Percentiles rank a stretch among this genome's conserved stretches.
Evolutionary conservation across 768 basidiomycete species (phyloP).

Genomic region (Fomitopsis pulvina): DNA sequence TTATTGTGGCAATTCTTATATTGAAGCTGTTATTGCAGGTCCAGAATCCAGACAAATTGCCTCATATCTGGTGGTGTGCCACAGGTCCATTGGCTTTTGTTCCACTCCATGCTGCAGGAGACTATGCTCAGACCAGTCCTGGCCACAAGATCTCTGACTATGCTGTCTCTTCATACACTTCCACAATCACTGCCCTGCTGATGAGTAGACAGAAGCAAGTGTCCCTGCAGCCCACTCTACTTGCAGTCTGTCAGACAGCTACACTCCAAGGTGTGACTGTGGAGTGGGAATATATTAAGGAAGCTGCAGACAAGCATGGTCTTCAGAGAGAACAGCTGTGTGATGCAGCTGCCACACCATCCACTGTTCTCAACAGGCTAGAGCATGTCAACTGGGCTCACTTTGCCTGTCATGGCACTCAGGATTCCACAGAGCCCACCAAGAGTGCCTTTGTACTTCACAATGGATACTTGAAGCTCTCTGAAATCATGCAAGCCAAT

Average conservation of each 20-base stretch:
- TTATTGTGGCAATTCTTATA: too few relatives aligned
- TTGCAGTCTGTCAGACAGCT: too few relatives aligned
- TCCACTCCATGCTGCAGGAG: neutral
- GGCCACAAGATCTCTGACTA: neutral
- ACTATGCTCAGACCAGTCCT: neutral
- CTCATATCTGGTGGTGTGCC: neutral
- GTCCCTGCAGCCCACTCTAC: too few relatives aligned
- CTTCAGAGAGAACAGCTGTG: too few relatives aligned
- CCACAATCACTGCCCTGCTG: neutral
- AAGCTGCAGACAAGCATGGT: too few relatives aligned
- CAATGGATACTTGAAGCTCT: neutral
- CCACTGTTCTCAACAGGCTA: neutral
- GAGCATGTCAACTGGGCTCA: neutral
- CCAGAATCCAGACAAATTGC: neutral
- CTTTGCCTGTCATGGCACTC: neutral
- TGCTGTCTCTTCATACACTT: neutral
- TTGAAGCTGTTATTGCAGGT: neutral
- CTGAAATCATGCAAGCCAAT: neutral
- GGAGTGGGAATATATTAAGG: too few relatives aligned
- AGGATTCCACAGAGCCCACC: neutral
- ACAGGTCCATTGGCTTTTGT: neutral
- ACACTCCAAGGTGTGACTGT: too few relatives aligned
- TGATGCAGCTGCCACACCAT: too few relatives aligned
- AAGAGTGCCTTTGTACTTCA: neutral
- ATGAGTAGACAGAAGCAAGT: too few relatives aligned